Conservation (phyloP, 176 grass and related monocot genomes). For the Triticum turgidum region DNA sequence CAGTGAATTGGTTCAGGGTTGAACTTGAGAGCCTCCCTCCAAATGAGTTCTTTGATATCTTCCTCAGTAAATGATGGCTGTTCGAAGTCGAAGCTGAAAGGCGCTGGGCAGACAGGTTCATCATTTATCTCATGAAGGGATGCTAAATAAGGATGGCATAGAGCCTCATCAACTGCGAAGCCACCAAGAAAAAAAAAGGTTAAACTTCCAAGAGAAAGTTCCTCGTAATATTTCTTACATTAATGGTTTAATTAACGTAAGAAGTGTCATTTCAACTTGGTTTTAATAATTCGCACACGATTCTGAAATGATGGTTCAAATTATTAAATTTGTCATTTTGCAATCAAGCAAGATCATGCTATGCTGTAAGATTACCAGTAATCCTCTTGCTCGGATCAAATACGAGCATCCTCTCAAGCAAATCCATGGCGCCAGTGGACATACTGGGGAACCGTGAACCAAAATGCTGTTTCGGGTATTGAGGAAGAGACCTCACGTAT, state of each 20-base stretch:
- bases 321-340: conserved; percentile 19
- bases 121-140: conserved; percentile 85
- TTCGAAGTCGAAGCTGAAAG: conserved; percentile 96
- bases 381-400: conserved; percentile 98
- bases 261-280: background rate
- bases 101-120: conserved; percentile 72
- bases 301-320: background rate
- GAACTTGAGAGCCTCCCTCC: conserved; percentile 92
- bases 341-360: conserved; percentile 34
- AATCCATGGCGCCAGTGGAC: conserved; percentile 83
- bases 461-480: conserved; percentile 89
- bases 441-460: conserved; percentile 72
- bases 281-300: background rate
- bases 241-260: background rate
- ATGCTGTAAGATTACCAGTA: conserved; percentile 67
- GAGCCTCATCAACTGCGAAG: conserved; percentile 74
- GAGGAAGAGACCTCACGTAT: conserved; percentile 94
- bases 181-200: background rate
- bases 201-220: background rate
- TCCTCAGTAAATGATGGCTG: conserved; percentile 92
- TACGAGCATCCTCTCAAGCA: conserved; percentile 98
- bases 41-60: conserved; percentile 96
- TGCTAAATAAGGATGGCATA: conserved; percentile 83
- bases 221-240: background rate
- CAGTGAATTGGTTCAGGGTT: conserved; percentile 78